Evolutionary conservation across 2,329 filamentous ascomycete genomes (phyloP).

Genomic region (Stachybotrys chartarum): DNA sequence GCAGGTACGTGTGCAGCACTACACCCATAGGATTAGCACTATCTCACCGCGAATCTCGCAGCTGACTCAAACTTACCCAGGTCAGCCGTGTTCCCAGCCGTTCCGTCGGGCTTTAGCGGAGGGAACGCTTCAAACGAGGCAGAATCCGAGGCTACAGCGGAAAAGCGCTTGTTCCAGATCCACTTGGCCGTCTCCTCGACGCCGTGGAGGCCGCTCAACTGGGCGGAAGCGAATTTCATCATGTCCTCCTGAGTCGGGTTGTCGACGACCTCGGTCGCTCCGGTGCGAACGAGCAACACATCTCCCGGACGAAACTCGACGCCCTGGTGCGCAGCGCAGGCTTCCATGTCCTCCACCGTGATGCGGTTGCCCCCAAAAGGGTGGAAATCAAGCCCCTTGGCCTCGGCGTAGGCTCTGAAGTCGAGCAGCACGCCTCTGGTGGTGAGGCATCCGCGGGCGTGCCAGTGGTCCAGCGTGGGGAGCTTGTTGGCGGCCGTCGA

Average conservation of each 20-base stretch:
- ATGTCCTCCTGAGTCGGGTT: constrained; percentile 28
- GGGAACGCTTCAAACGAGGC: constrained; percentile 59
- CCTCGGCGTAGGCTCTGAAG: constrained; percentile 41
- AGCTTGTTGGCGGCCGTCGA: constrained; percentile 19
- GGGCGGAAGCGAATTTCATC: constrained; percentile 19
- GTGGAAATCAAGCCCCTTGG: constrained; percentile 41
- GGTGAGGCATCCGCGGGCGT: constrained; percentile 42
- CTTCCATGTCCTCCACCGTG: constrained; percentile 45
- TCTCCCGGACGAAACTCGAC: constrained; percentile 60
- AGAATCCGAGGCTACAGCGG: constrained; percentile 56
- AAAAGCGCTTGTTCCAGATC: constrained; percentile 64
- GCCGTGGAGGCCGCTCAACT: constrained; percentile 34
- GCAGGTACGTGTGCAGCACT: constrained; percentile 41
- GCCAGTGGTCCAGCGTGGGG: constrained; percentile 43
- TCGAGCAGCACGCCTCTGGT: constrained; percentile 51
- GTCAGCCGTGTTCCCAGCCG: constrained; percentile 18
- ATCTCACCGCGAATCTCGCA: background rate
- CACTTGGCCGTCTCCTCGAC: constrained; percentile 49
- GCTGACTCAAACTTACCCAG: constrained; percentile 25
- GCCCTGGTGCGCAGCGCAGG: constrained; percentile 51
- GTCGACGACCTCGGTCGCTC: constrained; percentile 53
- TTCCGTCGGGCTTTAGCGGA: constrained; percentile 35
- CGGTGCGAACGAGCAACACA: constrained; percentile 58
- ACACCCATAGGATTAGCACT: background rate
- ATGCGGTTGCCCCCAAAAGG: constrained; percentile 47